A percentile compares a stretch with the other conserved stretches of the same genome.
Conservation (phyloP, 1,284 basidiomycete genomes). For the Puccinia polysora region DNA sequence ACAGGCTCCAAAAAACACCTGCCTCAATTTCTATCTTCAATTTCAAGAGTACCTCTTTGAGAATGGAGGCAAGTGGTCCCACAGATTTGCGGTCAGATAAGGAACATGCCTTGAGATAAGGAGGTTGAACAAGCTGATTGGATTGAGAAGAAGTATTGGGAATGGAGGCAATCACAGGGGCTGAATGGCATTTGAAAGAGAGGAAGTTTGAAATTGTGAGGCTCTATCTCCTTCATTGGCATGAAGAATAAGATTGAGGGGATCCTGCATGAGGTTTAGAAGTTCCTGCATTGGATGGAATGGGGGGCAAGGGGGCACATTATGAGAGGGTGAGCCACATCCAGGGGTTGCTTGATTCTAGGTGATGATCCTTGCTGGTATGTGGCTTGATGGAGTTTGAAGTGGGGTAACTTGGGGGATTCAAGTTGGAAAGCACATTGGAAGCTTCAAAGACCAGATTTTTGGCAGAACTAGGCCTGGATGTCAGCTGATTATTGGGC, state of each 20-base stretch:
- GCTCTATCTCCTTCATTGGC: conserved; percentile 31
- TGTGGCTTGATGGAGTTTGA: no score
- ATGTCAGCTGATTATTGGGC: no score
- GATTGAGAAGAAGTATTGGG: neutral
- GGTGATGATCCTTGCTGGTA: no score
- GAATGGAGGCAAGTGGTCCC: conserved; percentile 6
- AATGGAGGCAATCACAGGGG: neutral
- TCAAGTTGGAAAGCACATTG: no score
- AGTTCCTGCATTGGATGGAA: neutral
- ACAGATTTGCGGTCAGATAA: conserved; percentile 12
- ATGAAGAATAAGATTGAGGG: conserved; percentile 27
- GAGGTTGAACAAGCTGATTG: neutral
- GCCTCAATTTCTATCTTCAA: conserved; percentile 38
- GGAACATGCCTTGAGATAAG: conserved; percentile 25
- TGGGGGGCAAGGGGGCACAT: neutral
- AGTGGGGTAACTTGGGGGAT: no score
- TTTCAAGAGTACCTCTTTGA: conserved; percentile 18
- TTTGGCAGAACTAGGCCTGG: no score
- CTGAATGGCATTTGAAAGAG: neutral
- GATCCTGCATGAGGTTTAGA: conserved; percentile 17
- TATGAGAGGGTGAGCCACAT: neutral
- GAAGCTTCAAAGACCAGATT: no score
- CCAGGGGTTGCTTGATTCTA: neutral
- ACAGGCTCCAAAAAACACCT: neutral
- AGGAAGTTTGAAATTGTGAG: neutral